A percentile compares a stretch with the other conserved stretches of the same genome.
Conservation (phyloP, 805 yeast genomes). For the Isabelozyma gotoi region DNA sequence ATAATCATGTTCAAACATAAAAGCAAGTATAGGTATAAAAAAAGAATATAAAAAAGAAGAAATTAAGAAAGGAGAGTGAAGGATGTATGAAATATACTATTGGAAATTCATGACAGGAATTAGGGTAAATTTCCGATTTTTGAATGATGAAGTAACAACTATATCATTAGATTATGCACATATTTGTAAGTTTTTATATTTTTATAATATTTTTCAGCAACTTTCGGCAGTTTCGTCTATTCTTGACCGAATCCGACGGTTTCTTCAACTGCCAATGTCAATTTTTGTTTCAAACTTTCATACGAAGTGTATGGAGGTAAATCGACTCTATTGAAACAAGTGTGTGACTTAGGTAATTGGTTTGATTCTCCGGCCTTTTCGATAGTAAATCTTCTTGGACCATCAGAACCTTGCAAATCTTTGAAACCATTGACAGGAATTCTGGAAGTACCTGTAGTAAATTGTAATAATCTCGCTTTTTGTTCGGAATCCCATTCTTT, state of each 20-base stretch:
- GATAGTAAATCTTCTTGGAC: conserved; percentile 97
- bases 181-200: not conserved
- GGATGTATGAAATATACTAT: not conserved
- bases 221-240: too few species aligned
- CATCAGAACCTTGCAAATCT: conserved; percentile 98
- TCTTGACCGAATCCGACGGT: conserved; percentile 99
- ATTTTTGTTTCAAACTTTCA: conserved; percentile 82
- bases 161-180: not conserved
- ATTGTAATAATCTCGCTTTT: conserved; percentile 91
- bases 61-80: too few species aligned
- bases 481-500: conserved; percentile 95
- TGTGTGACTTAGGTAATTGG: conserved; percentile 95
- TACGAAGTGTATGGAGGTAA: conserved; percentile 89
- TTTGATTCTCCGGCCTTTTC: conserved; percentile 95
- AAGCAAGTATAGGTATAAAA: too few species aligned
- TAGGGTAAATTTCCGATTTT: not conserved
- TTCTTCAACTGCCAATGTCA: conserved; percentile 96
- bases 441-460: conserved; percentile 98
- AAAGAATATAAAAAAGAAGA: not conserved
- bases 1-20: not conserved
- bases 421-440: conserved; percentile 99
- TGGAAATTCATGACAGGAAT: not conserved
- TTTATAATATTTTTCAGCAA: too few species aligned
- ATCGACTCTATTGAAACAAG: conserved; percentile 98
- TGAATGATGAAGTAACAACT: too few species aligned